Percentiles rank a stretch among this genome's conserved stretches.
phyloP scores from a whole-genome alignment of 1,139 yeast species.

The Debaryomyces coudertii region DNA sequence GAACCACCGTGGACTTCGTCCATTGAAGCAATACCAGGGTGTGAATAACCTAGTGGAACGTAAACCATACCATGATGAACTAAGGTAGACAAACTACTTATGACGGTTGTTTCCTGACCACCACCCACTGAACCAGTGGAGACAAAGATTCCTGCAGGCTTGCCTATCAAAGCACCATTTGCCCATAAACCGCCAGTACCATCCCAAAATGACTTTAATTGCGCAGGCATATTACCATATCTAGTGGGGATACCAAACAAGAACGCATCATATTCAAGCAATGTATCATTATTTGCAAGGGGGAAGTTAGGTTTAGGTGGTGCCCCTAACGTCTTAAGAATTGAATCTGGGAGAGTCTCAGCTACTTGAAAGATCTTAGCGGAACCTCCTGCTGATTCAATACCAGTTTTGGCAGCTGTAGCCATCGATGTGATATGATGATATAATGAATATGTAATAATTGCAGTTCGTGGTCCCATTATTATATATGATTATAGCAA shows the following conservation, averaged over 20 bases:
- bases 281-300: slow-evolving; percentile 34
- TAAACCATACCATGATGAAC: slow-evolving; percentile 43
- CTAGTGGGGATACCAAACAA: slow-evolving; percentile 45
- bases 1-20: slow-evolving; percentile 44
- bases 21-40: slow-evolving; percentile 30
- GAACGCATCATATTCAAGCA: slow-evolving; percentile 39
- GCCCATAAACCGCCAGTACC: slow-evolving; percentile 46
- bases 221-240: slow-evolving; percentile 43
- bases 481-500: not conserved
- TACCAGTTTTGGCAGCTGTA: slow-evolving; percentile 36
- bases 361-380: slow-evolving; percentile 43
- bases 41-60: slow-evolving; percentile 43
- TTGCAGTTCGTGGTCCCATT: slow-evolving; percentile 39
- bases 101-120: slow-evolving; percentile 43
- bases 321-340: slow-evolving; percentile 35
- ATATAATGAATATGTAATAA: slow-evolving; percentile 42
- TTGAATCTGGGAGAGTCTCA: slow-evolving; percentile 37
- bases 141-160: slow-evolving; percentile 42
- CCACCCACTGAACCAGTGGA: slow-evolving; percentile 44
- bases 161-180: slow-evolving; percentile 37
- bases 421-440: slow-evolving; percentile 42
- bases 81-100: slow-evolving; percentile 36
- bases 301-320: slow-evolving; percentile 38
- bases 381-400: slow-evolving; percentile 41
- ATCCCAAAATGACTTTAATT: slow-evolving; percentile 45